Conservation (phyloP, 1,139 yeast species). For the Saccharomyces uvarum region DNA sequence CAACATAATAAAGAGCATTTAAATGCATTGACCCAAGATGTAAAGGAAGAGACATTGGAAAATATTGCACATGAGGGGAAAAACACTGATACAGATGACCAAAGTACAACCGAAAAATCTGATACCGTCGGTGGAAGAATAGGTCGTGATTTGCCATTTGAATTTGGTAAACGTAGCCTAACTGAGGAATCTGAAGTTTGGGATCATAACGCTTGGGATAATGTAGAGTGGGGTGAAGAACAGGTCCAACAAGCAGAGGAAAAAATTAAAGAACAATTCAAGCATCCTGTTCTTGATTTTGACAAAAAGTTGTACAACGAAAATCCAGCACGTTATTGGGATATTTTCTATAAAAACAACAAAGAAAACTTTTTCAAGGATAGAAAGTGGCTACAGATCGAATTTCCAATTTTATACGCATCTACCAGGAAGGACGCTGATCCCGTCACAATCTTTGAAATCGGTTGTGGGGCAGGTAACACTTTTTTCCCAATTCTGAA, state of each 20-base stretch:
- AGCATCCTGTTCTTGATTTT: constrained; percentile 75
- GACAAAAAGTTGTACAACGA: constrained; percentile 72
- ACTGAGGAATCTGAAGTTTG: constrained; percentile 74
- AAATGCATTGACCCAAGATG: constrained; percentile 21
- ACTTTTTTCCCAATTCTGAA: constrained; percentile 83
- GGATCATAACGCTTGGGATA: constrained; percentile 95
- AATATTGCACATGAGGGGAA: constrained; percentile 18
- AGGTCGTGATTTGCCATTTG: constrained; percentile 85
- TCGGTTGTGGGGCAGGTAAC: constrained; percentile 98
- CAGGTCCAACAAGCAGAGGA: constrained; percentile 70
- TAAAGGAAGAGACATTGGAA: constrained; percentile 21
- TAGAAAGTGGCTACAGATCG: constrained; percentile 91
- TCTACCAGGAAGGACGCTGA: constrained; percentile 66
- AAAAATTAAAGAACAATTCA: constrained; percentile 67
- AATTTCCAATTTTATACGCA: constrained; percentile 77
- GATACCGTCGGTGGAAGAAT: constrained; percentile 37
- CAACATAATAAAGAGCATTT: constrained; percentile 15
- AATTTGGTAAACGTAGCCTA: constrained; percentile 79
- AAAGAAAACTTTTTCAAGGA: constrained; percentile 92
- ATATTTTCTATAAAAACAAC: constrained; percentile 82
- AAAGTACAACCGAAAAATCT: constrained; percentile 2
- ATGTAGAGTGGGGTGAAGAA: constrained; percentile 95
- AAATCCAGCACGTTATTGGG: constrained; percentile 94
- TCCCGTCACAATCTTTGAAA: constrained; percentile 71
- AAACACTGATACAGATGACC: constrained; percentile 4